phyloP scores from a whole-genome alignment of 2,329 filamentous ascomycete genomes.

The Aspergillus viridinutans region DNA sequence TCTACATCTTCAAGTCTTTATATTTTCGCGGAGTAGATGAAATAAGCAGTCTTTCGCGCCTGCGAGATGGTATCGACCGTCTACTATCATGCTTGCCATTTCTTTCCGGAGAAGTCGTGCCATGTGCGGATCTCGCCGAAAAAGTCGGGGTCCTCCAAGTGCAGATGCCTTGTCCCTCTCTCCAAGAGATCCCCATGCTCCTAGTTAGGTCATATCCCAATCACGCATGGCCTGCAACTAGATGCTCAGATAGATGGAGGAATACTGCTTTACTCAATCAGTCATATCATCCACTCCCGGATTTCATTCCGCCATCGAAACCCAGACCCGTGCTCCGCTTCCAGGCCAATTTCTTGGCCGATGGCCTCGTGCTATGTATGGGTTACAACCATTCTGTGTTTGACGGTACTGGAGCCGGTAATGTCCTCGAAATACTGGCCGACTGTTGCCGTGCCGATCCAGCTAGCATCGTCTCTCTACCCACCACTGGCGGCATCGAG shows the following conservation, averaged over 20 bases:
- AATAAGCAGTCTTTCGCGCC: background rate
- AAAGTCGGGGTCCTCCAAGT: background rate
- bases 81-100: background rate
- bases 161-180: background rate
- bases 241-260: too few relatives aligned
- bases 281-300: background rate
- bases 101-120: background rate
- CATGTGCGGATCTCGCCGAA: too few relatives aligned
- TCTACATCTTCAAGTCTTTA: background rate
- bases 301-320: background rate
- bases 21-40: background rate
- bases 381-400: background rate
- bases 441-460: background rate
- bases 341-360: background rate
- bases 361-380: background rate
- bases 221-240: background rate
- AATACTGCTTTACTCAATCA: background rate
- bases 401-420: slow-evolving; percentile 1
- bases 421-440: background rate
- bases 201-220: background rate
- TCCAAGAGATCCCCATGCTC: background rate
- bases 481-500: background rate
- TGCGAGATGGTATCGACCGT: background rate
- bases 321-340: background rate
- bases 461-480: background rate